Base-by-base conservation (phyloP, 768 basidiomycete species). In the Sporobolomyces roseus region DNA sequence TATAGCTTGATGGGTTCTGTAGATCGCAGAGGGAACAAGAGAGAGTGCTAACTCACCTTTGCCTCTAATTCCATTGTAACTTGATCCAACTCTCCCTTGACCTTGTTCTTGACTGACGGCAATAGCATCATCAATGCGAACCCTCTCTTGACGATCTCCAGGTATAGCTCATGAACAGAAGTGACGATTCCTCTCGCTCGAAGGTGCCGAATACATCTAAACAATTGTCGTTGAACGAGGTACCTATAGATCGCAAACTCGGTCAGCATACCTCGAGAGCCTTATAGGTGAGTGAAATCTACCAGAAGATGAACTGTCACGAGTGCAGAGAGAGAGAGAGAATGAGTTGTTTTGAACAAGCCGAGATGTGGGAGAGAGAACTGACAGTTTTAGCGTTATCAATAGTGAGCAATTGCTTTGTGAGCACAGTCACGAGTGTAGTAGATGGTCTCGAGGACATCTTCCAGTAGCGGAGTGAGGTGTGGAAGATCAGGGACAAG, bases 241-340 rank as follows among this genome's bases (percentile, higher is more conserved):
- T 55, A 67, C 70, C 70, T 71, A 38, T 16, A 35, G 30, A 5
- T 0, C 4, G 10, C 1, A 2, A 5, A 13, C 14, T 12, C 19
- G 13, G 3, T 23, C 14, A 9, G 23, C 1, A 2, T 41, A 41
- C 38, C 38, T n/a, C n/a, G n/a, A 17, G 38, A 41, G 38, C 9
- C 38, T 2, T 46, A 2, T 2, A 16, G 45, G 6, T 25, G n/a
- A 23, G 8, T 0, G n/a, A 4, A 13, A 8, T 56, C 48, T 10
- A 71, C 70, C 62, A 72, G 66, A 65, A 72, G 54, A 66, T 30
- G 19, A 41, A 48, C 70, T 70, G 61, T 12, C 6, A 3, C 36
- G 46, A 41, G 29, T 12, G 33, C n/a, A n/a, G n/a, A 9, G 33
- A 17, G 5, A n/a, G 8, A 29, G 23, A 27, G 17, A 14, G 10